Evolutionary conservation across 768 basidiomycete species (phyloP).

Genomic region (Podaxis carcinomalis): DNA sequence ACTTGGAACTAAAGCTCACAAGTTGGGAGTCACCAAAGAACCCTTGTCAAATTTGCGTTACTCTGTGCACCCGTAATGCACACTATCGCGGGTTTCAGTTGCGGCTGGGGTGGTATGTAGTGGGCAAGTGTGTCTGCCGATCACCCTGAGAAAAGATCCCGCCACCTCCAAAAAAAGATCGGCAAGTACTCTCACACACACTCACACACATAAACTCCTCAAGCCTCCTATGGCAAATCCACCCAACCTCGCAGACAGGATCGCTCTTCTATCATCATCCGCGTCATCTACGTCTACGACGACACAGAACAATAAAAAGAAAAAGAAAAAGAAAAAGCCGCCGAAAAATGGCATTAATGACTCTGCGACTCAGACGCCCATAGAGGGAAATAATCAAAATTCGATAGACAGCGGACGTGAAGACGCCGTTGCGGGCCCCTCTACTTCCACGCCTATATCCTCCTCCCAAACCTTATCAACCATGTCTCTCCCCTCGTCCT

Average conservation of each 20-base stretch:
- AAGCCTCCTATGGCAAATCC: background rate
- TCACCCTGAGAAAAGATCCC: no score
- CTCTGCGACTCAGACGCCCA: background rate
- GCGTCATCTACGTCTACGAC: background rate
- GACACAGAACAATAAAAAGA: background rate
- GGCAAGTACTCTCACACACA: background rate
- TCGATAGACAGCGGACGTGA: background rate
- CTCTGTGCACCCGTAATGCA: no score
- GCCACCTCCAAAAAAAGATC: background rate
- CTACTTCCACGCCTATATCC: background rate
- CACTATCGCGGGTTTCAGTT: no score
- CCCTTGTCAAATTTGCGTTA: no score
- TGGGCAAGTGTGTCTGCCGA: no score
- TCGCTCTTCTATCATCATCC: background rate
- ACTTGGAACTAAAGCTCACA: no score
- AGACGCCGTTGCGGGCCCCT: no score
- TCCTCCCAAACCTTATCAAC: background rate
- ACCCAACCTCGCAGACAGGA: background rate
- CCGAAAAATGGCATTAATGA: background rate
- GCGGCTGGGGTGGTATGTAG: no score
- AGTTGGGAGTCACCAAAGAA: no score
- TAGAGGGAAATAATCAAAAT: background rate
- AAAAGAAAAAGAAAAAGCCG: slow-evolving; percentile 5
- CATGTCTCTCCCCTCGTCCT: background rate
- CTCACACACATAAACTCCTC: background rate